Conservation (phyloP, 176 grass and related monocot species). For the Avena insularis region DNA sequence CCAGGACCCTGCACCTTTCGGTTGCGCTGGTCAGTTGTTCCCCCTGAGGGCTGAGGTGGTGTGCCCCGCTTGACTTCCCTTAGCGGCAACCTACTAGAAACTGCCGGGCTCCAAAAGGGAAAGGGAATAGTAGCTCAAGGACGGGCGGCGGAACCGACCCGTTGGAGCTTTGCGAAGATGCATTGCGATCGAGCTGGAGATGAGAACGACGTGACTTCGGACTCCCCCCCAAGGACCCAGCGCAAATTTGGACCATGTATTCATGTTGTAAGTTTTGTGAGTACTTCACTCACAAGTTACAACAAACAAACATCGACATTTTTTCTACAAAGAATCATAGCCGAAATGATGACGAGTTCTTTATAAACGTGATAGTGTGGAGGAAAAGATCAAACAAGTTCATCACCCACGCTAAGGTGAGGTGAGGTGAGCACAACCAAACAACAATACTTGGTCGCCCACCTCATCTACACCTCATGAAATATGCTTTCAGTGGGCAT, state of each 20-base stretch:
- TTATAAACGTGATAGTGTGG: too few species aligned
- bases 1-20: background rate
- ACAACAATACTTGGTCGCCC: too few species aligned
- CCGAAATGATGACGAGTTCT: too few species aligned
- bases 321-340: too few species aligned
- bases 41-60: background rate
- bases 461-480: too few species aligned
- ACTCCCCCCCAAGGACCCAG: background rate
- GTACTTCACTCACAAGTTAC: too few species aligned
- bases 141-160: background rate
- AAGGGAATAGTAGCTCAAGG: background rate
- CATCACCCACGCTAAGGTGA: too few species aligned
- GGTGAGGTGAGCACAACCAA: too few species aligned
- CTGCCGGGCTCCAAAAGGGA: slow-evolving; percentile 18
- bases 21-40: slow-evolving; percentile 10
- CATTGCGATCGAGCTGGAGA: background rate
- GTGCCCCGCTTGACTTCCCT: background rate
- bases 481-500: too few species aligned
- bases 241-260: slow-evolving; percentile 2
- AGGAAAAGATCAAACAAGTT: too few species aligned
- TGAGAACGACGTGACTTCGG: slow-evolving; percentile 6
- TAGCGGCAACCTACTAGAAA: slow-evolving; percentile 6
- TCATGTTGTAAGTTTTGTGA: too few species aligned
- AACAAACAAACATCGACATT: too few species aligned
- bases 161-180: slow-evolving; percentile 11